Evolutionary conservation across 306 rosid species (phyloP).

Genomic region (Quercus wislizeni): DNA sequence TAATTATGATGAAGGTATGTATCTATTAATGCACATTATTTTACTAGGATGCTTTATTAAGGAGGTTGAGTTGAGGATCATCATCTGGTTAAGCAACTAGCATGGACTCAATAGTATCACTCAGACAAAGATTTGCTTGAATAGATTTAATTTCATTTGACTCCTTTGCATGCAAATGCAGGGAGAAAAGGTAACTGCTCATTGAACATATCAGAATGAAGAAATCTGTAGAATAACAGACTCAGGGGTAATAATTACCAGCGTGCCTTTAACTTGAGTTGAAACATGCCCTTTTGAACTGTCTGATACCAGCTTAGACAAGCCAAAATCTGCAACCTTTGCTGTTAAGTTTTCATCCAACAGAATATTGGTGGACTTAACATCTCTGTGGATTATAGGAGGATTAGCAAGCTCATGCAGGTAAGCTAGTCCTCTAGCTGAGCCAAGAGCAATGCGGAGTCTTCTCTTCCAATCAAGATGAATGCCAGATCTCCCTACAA

Average conservation of each 20-base stretch:
- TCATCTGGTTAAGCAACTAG: too few species aligned
- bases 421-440: slow-evolving; percentile 94
- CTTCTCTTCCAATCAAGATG: slow-evolving; percentile 95
- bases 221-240: neutral
- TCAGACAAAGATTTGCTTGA: too few species aligned
- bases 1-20: too few species aligned
- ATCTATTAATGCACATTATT: too few species aligned
- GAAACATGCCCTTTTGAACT: slow-evolving; percentile 81
- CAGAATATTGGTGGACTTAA: slow-evolving; percentile 77
- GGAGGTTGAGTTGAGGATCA: too few species aligned
- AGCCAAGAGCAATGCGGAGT: slow-evolving; percentile 87
- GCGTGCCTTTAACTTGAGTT: slow-evolving; percentile 93
- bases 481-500: slow-evolving; percentile 70
- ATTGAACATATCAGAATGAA: too few species aligned
- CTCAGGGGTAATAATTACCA: slow-evolving; percentile 47
- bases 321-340: slow-evolving; percentile 96
- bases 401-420: slow-evolving; percentile 96
- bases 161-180: too few species aligned
- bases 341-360: slow-evolving; percentile 80
- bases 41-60: too few species aligned
- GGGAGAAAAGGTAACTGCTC: too few species aligned
- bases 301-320: slow-evolving; percentile 80
- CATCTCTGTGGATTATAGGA: slow-evolving; percentile 92
- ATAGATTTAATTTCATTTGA: too few species aligned
- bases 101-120: too few species aligned